Conservation (phyloP, 1,284 basidiomycete species). For the Cryptococcus amylolentus region DNA sequence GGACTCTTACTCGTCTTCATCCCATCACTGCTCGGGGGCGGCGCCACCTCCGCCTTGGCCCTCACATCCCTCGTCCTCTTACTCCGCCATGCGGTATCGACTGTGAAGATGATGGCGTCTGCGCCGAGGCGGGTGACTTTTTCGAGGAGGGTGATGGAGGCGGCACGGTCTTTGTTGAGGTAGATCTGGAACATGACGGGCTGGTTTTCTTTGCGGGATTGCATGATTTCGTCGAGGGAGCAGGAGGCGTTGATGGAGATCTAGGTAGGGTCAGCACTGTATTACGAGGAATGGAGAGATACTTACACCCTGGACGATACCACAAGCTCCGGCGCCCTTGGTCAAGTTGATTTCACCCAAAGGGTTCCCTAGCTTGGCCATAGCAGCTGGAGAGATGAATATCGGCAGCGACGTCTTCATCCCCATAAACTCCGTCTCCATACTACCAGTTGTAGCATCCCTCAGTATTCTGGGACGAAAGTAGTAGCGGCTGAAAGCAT, state of each 20-base stretch:
- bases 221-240: slow-evolving; percentile 55
- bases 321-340: slow-evolving; percentile 47
- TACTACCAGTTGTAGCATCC: slow-evolving; percentile 30
- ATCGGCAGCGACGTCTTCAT: slow-evolving; percentile 44
- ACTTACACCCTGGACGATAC: slow-evolving; percentile 52
- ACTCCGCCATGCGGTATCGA: slow-evolving; percentile 82
- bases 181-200: slow-evolving; percentile 54
- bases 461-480: slow-evolving; percentile 53
- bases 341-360: slow-evolving; percentile 54
- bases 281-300: background rate
- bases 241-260: slow-evolving; percentile 51
- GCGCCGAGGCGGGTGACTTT: slow-evolving; percentile 52
- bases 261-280: slow-evolving; percentile 11
- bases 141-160: slow-evolving; percentile 52
- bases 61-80: slow-evolving; percentile 76
- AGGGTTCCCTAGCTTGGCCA: slow-evolving; percentile 54
- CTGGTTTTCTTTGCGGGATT: slow-evolving; percentile 47
- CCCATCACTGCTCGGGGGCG: slow-evolving; percentile 13
- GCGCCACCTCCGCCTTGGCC: slow-evolving; percentile 30
- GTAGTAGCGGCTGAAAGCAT: slow-evolving; percentile 54
- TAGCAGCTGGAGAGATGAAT: slow-evolving; percentile 54
- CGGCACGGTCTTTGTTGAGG: slow-evolving; percentile 55
- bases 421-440: slow-evolving; percentile 42
- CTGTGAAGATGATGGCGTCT: slow-evolving; percentile 81
- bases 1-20: slow-evolving; percentile 17